Evolutionary conservation across 176 grass and related monocot species (phyloP).

Genomic region (Olyra latifolia): DNA sequence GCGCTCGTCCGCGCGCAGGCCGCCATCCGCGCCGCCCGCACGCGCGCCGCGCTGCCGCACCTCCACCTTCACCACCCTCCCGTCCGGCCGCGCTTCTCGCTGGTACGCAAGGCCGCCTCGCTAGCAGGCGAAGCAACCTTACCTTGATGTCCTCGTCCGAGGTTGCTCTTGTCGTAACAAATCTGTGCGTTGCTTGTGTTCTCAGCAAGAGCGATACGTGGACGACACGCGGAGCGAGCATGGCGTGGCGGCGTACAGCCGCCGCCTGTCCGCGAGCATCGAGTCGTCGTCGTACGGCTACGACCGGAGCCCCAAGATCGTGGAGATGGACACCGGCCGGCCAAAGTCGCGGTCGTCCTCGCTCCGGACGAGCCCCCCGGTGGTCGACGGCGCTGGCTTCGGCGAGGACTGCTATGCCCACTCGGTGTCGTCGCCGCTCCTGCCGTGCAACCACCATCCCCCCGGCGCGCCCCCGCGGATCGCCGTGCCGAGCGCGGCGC

Average conservation of each 20-base stretch:
- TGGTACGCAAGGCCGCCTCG: constrained; percentile 39
- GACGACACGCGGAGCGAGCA: constrained; percentile 82
- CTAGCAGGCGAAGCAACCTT: not conserved
- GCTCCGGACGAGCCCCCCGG: constrained; percentile 54
- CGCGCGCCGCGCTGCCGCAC: constrained; percentile 32
- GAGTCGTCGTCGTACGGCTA: constrained; percentile 61
- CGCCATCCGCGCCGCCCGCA: constrained; percentile 58
- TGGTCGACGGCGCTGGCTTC: constrained; percentile 6
- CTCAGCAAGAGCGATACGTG: constrained; percentile 74
- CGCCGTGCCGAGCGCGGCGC: constrained; percentile 43
- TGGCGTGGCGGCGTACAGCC: constrained; percentile 56
- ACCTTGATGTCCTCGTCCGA: not conserved
- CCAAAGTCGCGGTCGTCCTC: constrained; percentile 72
- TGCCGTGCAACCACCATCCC: constrained; percentile 11
- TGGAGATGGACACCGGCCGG: constrained; percentile 82
- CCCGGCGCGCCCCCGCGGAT: constrained; percentile 46
- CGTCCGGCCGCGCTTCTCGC: constrained; percentile 54
- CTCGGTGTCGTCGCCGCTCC: constrained; percentile 58
- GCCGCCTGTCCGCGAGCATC: constrained; percentile 71
- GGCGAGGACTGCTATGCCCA: constrained; percentile 35
- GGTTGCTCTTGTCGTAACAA: not conserved
- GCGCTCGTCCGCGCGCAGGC: constrained; percentile 88
- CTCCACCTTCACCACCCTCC: constrained; percentile 42
- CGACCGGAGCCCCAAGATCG: constrained; percentile 91
- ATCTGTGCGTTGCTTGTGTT: constrained; percentile 7